A percentile compares a stretch with the other conserved stretches of the same genome.
phyloP scores from a whole-genome alignment of 208 protist species.

The Leishmania amazonensis region DNA sequence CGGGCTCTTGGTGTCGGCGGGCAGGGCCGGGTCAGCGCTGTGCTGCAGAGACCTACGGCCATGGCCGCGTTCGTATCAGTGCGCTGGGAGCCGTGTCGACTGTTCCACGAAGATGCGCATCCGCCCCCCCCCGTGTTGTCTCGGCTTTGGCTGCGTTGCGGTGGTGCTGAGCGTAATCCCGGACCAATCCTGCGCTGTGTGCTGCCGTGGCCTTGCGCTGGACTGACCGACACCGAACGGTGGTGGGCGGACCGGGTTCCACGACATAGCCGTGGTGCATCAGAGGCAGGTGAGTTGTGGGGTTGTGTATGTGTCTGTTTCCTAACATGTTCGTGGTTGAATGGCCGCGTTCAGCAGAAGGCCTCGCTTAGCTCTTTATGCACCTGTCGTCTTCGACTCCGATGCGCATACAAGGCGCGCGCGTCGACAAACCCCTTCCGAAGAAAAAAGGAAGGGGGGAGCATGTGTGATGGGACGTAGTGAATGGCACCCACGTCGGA shows the following conservation, averaged over 20 bases:
- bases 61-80: not conserved
- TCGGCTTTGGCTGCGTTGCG: not conserved
- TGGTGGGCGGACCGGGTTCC: not conserved
- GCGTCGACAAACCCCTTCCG: not conserved
- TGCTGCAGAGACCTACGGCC: not conserved
- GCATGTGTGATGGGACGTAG: not conserved
- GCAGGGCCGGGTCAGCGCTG: not conserved
- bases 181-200: not conserved
- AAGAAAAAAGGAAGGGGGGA: too few relatives aligned
- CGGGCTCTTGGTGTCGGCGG: not conserved
- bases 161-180: not conserved
- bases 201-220: not conserved
- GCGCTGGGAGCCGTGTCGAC: not conserved
- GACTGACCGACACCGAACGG: not conserved
- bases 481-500: not conserved
- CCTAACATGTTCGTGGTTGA: not conserved
- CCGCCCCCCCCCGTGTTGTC: not conserved
- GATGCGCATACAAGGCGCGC: not conserved
- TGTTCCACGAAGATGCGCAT: not conserved
- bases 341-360: not conserved
- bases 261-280: not conserved
- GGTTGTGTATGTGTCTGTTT: not conserved
- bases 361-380: not conserved
- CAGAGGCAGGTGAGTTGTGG: not conserved
- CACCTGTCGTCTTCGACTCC: not conserved